A percentile compares a stretch with the other conserved stretches of the same genome.
Evolutionary conservation across 139 green algal species (phyloP).

Genomic region (Chlamydomonas sp.): DNA sequence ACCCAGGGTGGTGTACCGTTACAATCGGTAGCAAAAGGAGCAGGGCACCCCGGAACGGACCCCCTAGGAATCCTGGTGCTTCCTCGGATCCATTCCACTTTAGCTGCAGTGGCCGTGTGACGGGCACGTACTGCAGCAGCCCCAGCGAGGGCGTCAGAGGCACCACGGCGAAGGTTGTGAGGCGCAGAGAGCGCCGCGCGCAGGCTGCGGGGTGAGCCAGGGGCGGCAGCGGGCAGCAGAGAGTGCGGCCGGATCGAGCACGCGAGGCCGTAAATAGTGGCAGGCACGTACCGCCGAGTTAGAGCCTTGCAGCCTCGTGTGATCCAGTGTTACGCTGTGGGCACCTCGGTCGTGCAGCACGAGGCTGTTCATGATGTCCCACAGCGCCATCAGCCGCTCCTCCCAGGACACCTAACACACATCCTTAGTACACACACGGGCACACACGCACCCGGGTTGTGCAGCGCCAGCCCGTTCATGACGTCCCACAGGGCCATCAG

Average conservation of each 20-base stretch:
- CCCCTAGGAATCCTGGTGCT: no score
- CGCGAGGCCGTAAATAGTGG: not conserved
- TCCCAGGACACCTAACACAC: no score
- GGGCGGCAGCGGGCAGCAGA: no score
- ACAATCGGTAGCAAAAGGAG: no score
- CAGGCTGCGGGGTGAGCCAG: constrained; percentile 3
- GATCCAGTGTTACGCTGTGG: not conserved
- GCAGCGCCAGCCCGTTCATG: constrained; percentile 64
- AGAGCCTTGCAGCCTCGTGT: no score
- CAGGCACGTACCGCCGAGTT: not conserved
- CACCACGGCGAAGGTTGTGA: constrained; percentile 73
- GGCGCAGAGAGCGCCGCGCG: constrained; percentile 32
- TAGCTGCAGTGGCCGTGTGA: constrained; percentile 49
- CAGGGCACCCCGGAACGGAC: no score
- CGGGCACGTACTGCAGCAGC: constrained; percentile 71
- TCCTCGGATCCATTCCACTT: no score
- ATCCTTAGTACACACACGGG: no score
- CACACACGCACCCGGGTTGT: constrained; percentile 16
- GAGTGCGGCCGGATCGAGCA: not conserved
- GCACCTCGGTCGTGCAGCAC: no score
- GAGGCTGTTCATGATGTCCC: no score
- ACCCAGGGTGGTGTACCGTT: no score
- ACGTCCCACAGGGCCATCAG: constrained; percentile 75
- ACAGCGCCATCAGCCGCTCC: no score
- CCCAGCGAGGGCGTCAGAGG: constrained; percentile 63